Evolutionary conservation across 2,329 filamentous ascomycete genomes (phyloP), one percentile per base, ranked within the genome.

Genomic region (Ophiosphaerella korrae): DNA sequence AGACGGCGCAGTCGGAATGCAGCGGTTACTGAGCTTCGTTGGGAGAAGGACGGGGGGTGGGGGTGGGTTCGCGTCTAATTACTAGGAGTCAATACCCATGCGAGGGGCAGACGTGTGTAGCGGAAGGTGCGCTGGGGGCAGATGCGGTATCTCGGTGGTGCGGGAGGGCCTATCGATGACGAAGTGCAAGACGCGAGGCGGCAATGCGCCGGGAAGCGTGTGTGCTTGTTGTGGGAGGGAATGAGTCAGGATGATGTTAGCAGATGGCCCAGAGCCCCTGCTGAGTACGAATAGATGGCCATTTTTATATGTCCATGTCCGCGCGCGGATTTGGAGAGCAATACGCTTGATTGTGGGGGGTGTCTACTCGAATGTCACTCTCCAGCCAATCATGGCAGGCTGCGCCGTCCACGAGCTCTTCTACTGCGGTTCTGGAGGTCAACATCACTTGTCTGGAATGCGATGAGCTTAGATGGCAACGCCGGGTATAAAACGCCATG

Each of bases 161-260:
- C 55, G 48, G 42, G 56, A 29, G 55, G 62, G 39, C 38, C 50
- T 51, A 48, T 44, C 50, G 53, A 68, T 70, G 68, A 71, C 65
- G 68, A 70, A 64, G 44, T 34, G 35, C 16, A 18, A 56, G 55
- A 60, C 53, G 60, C 57, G 62, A 62, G 62, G 61, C 56, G 66
- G 63, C 53, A 47, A 48, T 38, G 51, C 45, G 47, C 16, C 16
- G 48, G 46, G 49, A 48, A 26, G 48, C 33, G 26, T 43, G 50
- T 31, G 18, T 46, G 45, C 43, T 52, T 43, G 33, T 34, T n/a
- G 55, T 55, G 46, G 54, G 53, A 45, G 52, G 42, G 35, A 48
- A 45, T 64, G 63, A 63, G 58, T 61, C 58, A 62, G 52, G 56
- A 21, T 51, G 47, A 48, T 37, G 40, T 37, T 43, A 37, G 16